Base-by-base conservation (phyloP, 2,329 filamentous ascomycete species). In the Chalaropsis ovoidea region DNA sequence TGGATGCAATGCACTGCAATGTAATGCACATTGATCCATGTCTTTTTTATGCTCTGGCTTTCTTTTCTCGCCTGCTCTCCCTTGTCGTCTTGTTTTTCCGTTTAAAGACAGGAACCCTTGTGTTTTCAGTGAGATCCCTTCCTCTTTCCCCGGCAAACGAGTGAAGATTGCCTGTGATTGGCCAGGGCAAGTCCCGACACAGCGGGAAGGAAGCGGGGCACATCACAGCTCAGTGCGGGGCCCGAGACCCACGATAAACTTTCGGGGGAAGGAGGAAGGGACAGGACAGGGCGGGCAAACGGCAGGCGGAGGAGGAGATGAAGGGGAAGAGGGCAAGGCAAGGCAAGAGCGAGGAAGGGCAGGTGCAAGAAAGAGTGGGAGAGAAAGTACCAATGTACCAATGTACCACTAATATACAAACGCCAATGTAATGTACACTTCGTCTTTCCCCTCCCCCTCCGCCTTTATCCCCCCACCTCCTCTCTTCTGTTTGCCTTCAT, bases 171-270 rank as follows among this genome's bases (percentile, higher is more conserved):
- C n/a, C 42, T 63, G 22, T 63, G 45, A 63, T 63, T 63, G 62
- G 62, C 7, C 35, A 41, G 62, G 62, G 1, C 19, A 35, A 54
- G 62, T 54, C 27, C 62, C 62, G 62, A 63, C 62, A 63, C 45
- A 52, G 27, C 47, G 62, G 62, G 47, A 54, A 63, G 42, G 62
- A 63, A 35, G 62, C 31, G 62, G 62, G 47, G 62, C 62, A 49
- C 13, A 54, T 27, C 49, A 54, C 49, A 54, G 49, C 49, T 54
- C 49, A 31, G 13, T 31, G 24, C 49, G 22, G 49, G 49, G 49
- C 49, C 49, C 22, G 49, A 54, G 41, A 61, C 58, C 41, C 35
- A 43, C 39, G 41, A 61, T 43, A 43, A 61, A 61, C 39, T 61
- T 54, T 54, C 49, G 49, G 45, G 45, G 45, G 7, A 1, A 17